Evolutionary conservation across 1,284 basidiomycete species (phyloP), one percentile per base, ranked within the genome.

Genomic region (Anthracocystis setariae): DNA sequence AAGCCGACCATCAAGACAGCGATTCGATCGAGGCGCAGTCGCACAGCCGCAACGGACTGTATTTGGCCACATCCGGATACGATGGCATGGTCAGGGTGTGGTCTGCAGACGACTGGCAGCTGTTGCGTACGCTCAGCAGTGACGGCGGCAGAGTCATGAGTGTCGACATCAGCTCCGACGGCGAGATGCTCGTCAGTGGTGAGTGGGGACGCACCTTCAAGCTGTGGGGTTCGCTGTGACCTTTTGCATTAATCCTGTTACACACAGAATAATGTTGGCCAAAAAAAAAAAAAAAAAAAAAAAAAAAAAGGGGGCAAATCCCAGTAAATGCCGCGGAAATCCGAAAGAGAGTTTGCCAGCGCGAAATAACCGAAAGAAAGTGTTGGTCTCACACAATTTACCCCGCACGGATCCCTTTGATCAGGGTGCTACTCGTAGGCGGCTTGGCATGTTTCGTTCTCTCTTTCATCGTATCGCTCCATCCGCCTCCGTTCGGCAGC

Each of bases 61-160:
- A 94, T 85, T 89, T 99, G 60, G 93, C 92, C 5, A 94, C 92
- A 62, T 88, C 92, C 1, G 95, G 95, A 1, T 98, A 98, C 83
- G 96, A 99, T 82, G 93, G 93, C 1, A 88, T 91, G 60, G 93
- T 98, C 72, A 93, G 96, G 82, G 82, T 98, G 45, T 99, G 96
- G 96, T 93, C 91, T 73, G 93, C 95, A 24, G 96, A 98, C 82
- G 96, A 98, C 81, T 99, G 96, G 95, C 92, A 93, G 78, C 86
- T 95, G 33, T 86, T 97, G 45, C 88, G 90, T 65, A 91, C 91
- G 46, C 86, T 99, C 64, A 90, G 92, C 32, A 94, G 93, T 15
- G 95, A 98, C 81, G 91, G 92, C 7, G 94, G 94, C 33, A 98
- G 98, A 84, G 94, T 98, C 61, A 98, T 98, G 96, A 93, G 92